Evolutionary conservation across 805 yeast genomes (phyloP), one percentile per base, ranked within the genome.

Genomic region (Candida michaelii): DNA sequence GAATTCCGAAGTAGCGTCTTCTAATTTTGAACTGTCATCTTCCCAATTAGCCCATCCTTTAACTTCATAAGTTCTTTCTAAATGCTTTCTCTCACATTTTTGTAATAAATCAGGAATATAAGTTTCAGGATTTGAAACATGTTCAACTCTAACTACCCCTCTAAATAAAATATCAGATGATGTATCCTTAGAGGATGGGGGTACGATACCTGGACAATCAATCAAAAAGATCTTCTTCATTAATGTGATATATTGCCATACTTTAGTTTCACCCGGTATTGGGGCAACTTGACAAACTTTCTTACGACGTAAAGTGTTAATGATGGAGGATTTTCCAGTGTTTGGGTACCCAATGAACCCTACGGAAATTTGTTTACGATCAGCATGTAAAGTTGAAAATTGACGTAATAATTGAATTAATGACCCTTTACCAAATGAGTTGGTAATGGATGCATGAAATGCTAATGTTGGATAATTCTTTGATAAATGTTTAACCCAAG

Each of bases 201-300:
- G 99, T 15, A 91, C 99, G 59, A 91, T 91, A 68, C 99, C 99
- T 2, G 99, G 99, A 74, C 99, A 93, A 69, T 91, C 99, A 57
- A 91, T 93, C 56, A 91, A 72, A 67, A 90, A 91, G 40, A 91
- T 91, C 52, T 91, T 79, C 74, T 91, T 91, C 97, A 93, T 91
- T 55, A 91, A 74, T 3, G 99, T 90, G 56, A 91, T 90, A 71
- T 91, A 91, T 73, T 91, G 99, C 99, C 99, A 91, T 34, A 91
- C 97, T 66, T 91, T 91, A 27, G 99, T 91, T 63, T 91, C 99
- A 63, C 99, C 99, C 23, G 99, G 99, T 56, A 91, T 89, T 36
- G 99, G 99, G 1, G 99, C 99, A 36, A 91, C 98, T 34, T 77
- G 83, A 71, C 98, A 93, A 36, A 91, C 99, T 70, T 91, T 93